Base-by-base conservation (phyloP, 148 eudicot genomes). In the Arbutus unedo region DNA sequence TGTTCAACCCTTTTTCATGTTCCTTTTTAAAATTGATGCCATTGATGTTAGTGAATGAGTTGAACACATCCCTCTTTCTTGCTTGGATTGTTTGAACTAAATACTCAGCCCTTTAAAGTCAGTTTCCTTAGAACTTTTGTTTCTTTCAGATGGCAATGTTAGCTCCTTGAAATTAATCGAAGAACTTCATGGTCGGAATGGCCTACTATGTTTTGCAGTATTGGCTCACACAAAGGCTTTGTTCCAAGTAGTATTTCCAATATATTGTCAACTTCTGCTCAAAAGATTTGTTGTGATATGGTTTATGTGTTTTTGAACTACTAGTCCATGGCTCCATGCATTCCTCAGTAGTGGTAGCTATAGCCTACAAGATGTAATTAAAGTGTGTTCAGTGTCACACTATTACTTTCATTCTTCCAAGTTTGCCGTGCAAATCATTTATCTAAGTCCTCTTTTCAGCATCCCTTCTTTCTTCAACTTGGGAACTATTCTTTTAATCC, bases 141-240 rank as follows among this genome's bases (percentile, higher is more conserved):
- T 53, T 53, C 77, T 16, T 51, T 41, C 47, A 48, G 51, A 53
- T 68, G 49, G 41, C 47, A 51, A 66, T 9, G 18, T 51, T 25
- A 8, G 8, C 76, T 51, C 49, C 75, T 60, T 79, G 45, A 21
- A 64, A 3, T 50, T 31, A 31, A 16, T 23, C 3, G 9, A 18
- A 49, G 60, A 67, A 67, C 82, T 38, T 80, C 47, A 79, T 79
- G 43, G 38, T 80, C 13, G 41, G 82, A 67, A 80, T 67, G 75
- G 10, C 6, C 8, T 5, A 49, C 4, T 80, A 13, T 68, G 9
- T 68, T 23, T 7, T 56, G 21, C 43, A 45, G 47, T 79, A 23
- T 13, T 49, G 21, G 21, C 6, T 64, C 73, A 21, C 72, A 2
- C 73, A 60, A 47, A 49, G 47, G 25, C 13, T 64, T 66, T 56